A percentile compares a stretch with the other conserved stretches of the same genome.
Conservation (phyloP, 495 filamentous ascomycete genomes). For the Chaetomium fimeti region DNA sequence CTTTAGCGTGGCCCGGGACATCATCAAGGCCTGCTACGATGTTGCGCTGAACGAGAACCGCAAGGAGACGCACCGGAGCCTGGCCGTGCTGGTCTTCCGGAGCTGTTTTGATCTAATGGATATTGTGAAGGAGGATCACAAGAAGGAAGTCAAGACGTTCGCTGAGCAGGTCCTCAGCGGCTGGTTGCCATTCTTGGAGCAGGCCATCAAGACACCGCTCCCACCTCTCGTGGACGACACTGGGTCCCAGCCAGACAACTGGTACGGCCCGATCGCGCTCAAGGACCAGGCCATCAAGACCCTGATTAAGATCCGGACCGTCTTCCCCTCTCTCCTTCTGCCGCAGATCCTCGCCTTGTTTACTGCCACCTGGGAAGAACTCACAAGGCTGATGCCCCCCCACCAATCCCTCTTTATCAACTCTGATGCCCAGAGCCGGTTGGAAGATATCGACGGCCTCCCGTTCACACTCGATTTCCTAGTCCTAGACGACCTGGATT, state of each 20-base stretch:
- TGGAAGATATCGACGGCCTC: slow-evolving; percentile 89
- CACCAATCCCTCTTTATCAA: slow-evolving; percentile 83
- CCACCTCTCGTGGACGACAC: slow-evolving; percentile 50
- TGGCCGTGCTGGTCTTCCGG: slow-evolving; percentile 85
- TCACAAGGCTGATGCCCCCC: slow-evolving; percentile 63
- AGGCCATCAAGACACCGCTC: slow-evolving; percentile 66
- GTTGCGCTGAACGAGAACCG: slow-evolving; percentile 73
- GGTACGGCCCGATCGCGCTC: slow-evolving; percentile 76
- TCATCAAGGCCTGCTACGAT: slow-evolving; percentile 77
- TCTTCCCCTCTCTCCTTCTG: slow-evolving; percentile 79
- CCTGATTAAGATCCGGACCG: slow-evolving; percentile 79
- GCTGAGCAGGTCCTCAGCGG: slow-evolving; percentile 75
- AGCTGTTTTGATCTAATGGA: slow-evolving; percentile 92
- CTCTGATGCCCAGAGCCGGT: slow-evolving; percentile 76
- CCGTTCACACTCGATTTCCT: slow-evolving; percentile 94
- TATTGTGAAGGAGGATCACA: slow-evolving; percentile 90
- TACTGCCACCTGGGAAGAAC: slow-evolving; percentile 79
- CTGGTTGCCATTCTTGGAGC: slow-evolving; percentile 85
- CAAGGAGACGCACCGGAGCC: slow-evolving; percentile 69
- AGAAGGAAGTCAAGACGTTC: slow-evolving; percentile 77
- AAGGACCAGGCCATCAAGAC: slow-evolving; percentile 93
- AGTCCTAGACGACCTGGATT: slow-evolving; percentile 87
- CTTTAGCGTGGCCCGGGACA: slow-evolving; percentile 77
- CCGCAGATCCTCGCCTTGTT: slow-evolving; percentile 78
- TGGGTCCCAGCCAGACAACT: slow-evolving; percentile 49